Conservation (phyloP, 2,329 filamentous ascomycete genomes). For the Escovopsis sp. region DNA sequence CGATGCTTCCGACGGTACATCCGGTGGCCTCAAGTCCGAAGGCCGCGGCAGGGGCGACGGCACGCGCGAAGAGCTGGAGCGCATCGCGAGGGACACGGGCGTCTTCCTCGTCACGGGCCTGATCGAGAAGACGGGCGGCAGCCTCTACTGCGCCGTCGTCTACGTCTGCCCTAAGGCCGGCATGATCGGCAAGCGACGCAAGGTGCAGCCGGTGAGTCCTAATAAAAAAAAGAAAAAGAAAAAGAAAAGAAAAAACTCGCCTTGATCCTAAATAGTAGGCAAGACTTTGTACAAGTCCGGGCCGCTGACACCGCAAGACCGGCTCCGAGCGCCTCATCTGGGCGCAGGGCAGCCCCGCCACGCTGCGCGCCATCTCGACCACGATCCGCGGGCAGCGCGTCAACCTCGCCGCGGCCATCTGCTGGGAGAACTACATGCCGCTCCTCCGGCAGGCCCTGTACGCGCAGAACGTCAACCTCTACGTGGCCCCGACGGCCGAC, state of each 20-base stretch:
- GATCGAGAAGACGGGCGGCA: slow-evolving; percentile 69
- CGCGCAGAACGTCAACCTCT: slow-evolving; percentile 80
- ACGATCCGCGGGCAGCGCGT: slow-evolving; percentile 65
- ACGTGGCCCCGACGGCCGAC: slow-evolving; percentile 83
- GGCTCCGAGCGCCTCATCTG: slow-evolving; percentile 72
- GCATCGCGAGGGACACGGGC: slow-evolving; percentile 59
- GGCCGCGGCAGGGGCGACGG: slow-evolving; percentile 31
- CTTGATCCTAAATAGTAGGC: too few species aligned
- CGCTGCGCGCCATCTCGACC: slow-evolving; percentile 65
- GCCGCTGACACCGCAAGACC: too few species aligned
- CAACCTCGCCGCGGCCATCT: slow-evolving; percentile 76
- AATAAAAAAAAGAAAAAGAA: too few species aligned
- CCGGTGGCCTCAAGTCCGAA: background rate
- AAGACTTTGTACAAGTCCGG: too few species aligned
- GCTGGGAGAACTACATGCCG: slow-evolving; percentile 97
- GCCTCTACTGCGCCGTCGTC: slow-evolving; percentile 67
- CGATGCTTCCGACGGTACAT: too few species aligned
- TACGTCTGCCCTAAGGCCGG: slow-evolving; percentile 68
- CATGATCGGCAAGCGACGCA: slow-evolving; percentile 69
- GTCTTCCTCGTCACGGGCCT: slow-evolving; percentile 71
- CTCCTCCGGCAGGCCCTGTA: slow-evolving; percentile 73
- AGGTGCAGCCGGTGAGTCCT: slow-evolving; percentile 86
- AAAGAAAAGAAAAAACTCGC: too few species aligned
- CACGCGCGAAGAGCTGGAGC: slow-evolving; percentile 66
- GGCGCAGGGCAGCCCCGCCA: slow-evolving; percentile 71